Conservation (phyloP, 371 early-diverging fungal species). For the Mucor racemosus region DNA sequence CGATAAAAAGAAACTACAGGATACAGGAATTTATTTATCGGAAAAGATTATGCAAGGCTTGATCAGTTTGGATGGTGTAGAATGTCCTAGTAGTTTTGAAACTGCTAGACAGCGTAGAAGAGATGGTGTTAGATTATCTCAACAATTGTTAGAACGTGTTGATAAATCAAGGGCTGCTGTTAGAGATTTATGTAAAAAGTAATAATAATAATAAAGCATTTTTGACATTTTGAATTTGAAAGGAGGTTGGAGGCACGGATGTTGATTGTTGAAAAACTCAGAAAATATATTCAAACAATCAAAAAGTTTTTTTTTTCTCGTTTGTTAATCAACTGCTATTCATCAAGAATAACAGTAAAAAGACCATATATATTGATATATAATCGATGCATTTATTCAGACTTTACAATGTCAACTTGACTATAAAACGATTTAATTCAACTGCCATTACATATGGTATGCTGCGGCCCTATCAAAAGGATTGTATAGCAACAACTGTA, state of each 20-base stretch:
- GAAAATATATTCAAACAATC: not conserved
- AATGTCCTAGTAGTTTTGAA: constrained; percentile 58
- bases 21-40: constrained; percentile 52
- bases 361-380: no score
- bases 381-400: not conserved
- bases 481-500: constrained; percentile 77
- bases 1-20: constrained; percentile 47
- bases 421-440: not conserved
- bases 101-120: constrained; percentile 62
- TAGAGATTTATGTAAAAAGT: constrained; percentile 18
- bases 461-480: constrained; percentile 79
- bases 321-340: not conserved
- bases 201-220: not conserved
- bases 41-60: constrained; percentile 63
- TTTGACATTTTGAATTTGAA: not conserved
- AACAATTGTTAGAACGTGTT: constrained; percentile 53
- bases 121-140: constrained; percentile 60
- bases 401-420: not conserved
- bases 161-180: constrained; percentile 45
- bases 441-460: constrained; percentile 14
- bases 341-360: not conserved
- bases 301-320: not conserved
- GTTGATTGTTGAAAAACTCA: not conserved
- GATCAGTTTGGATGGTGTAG: constrained; percentile 59
- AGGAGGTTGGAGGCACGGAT: not conserved